These are phyloP conservation scores for Euphorbia celastroides DNA, from an alignment of 441 rosid genomes.

Conservation along the genomic window DNA sequence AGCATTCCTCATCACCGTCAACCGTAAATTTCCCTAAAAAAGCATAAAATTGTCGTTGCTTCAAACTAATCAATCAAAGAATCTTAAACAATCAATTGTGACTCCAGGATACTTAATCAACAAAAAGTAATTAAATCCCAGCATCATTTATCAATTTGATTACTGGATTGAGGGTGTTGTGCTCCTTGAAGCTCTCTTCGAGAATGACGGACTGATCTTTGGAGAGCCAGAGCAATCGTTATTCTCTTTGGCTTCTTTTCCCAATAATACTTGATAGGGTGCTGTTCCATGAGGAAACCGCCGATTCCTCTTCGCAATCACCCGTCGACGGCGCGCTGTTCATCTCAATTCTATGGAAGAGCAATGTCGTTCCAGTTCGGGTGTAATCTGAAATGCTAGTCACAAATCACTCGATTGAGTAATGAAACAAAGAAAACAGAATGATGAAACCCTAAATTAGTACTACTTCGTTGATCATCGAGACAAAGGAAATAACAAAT, in stretches of 20 bases:
- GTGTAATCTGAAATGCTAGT: constrained; percentile 56
- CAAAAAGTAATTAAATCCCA: no score
- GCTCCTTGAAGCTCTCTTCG: constrained; percentile 88
- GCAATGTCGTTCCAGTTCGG: constrained; percentile 48
- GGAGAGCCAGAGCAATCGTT: constrained; percentile 69
- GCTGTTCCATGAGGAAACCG: constrained; percentile 85
- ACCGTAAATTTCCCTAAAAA: no score
- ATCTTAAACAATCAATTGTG: no score
- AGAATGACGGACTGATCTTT: constrained; percentile 91
- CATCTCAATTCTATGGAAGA: constrained; percentile 76
- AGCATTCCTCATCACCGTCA: no score
- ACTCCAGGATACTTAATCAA: no score
- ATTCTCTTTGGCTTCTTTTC: constrained; percentile 78
- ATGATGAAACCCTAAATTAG: no score
- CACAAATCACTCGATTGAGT: neutral
- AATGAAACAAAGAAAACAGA: neutral
- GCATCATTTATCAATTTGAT: no score
- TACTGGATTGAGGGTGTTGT: constrained; percentile 92
- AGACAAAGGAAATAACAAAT: neutral
- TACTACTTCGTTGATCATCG: no score
- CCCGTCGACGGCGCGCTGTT: constrained; percentile 57
- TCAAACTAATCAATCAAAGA: no score
- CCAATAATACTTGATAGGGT: constrained; percentile 83
- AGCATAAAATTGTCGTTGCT: no score
- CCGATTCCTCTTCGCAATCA: constrained; percentile 76